Evolutionary conservation across 495 filamentous ascomycete genomes (phyloP).

Genomic region (Penicillium antarcticum): DNA sequence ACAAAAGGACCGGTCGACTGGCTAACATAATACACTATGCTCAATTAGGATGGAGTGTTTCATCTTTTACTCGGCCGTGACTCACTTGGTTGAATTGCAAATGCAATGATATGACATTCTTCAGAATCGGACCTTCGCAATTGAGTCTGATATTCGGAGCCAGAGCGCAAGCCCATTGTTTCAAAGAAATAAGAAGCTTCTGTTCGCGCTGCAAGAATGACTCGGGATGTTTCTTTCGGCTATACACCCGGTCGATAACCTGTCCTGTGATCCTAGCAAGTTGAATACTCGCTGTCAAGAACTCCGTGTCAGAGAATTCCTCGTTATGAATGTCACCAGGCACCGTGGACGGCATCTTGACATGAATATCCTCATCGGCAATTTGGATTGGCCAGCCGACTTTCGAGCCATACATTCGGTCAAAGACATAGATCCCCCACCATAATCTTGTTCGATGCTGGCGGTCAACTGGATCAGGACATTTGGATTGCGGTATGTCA

Average conservation of each 20-base stretch:
- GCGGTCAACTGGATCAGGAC: slow-evolving; percentile 19
- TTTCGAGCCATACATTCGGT: slow-evolving; percentile 32
- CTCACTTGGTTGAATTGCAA: slow-evolving; percentile 33
- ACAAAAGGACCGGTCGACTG: slow-evolving; percentile 28
- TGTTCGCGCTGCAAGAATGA: slow-evolving; percentile 29
- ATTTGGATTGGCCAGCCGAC: slow-evolving; percentile 29
- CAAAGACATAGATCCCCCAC: slow-evolving; percentile 34
- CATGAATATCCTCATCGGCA: slow-evolving; percentile 29
- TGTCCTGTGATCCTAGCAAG: slow-evolving; percentile 22
- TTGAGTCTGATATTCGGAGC: slow-evolving; percentile 23
- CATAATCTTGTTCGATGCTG: slow-evolving; percentile 31
- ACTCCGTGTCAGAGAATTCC: slow-evolving; percentile 23
- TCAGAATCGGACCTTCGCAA: slow-evolving; percentile 11
- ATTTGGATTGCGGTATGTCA: slow-evolving; percentile 29
- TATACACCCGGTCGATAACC: slow-evolving; percentile 23
- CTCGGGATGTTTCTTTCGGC: slow-evolving; percentile 21
- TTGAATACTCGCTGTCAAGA: slow-evolving; percentile 20
- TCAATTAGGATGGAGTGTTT: not conserved
- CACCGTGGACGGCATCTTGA: slow-evolving; percentile 26
- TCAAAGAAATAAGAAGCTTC: slow-evolving; percentile 23
- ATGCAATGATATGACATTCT: slow-evolving; percentile 29
- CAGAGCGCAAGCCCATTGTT: slow-evolving; percentile 27
- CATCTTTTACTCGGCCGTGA: not conserved
- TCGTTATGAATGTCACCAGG: slow-evolving; percentile 10
- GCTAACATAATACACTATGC: slow-evolving; percentile 30